A percentile compares a stretch with the other conserved stretches of the same genome.
Evolutionary conservation across 768 basidiomycete species (phyloP).

Genomic region (Trametes cubensis): DNA sequence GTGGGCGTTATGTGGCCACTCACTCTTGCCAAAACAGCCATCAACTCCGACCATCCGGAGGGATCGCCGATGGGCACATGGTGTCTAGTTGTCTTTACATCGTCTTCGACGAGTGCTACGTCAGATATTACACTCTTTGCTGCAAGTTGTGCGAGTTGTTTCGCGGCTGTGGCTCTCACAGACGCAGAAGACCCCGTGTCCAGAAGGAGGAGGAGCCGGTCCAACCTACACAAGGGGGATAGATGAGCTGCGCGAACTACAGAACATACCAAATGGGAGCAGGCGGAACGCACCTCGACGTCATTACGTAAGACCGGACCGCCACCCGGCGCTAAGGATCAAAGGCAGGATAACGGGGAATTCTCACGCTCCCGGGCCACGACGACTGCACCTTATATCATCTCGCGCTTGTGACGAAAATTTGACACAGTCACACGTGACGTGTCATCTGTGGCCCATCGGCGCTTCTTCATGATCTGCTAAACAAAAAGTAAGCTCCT

Average conservation of each 20-base stretch:
- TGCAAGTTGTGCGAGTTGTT: constrained; percentile 91
- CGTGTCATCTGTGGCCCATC: constrained; percentile 26
- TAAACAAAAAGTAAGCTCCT: constrained; percentile 6
- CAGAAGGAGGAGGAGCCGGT: constrained; percentile 93
- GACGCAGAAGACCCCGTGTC: constrained; percentile 92
- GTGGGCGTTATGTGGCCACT: constrained; percentile 27
- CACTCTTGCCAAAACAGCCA: constrained; percentile 90
- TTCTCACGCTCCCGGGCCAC: constrained; percentile 48
- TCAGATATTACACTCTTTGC: constrained; percentile 83
- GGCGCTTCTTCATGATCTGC: constrained; percentile 17
- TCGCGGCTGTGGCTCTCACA: constrained; percentile 93
- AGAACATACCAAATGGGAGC: constrained; percentile 22
- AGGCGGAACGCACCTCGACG: constrained; percentile 59
- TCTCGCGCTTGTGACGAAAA: constrained; percentile 46
- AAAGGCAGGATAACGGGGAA: constrained; percentile 47
- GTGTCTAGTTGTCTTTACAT: constrained; percentile 65
- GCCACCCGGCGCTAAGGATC: constrained; percentile 45
- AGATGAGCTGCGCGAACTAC: constrained; percentile 18
- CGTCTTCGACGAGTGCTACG: constrained; percentile 73
- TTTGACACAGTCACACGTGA: constrained; percentile 43
- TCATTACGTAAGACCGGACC: constrained; percentile 67
- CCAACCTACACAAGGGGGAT: constrained; percentile 60
- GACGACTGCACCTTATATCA: constrained; percentile 58
- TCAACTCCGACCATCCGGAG: constrained; percentile 86
- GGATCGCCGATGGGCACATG: constrained; percentile 63